Evolutionary conservation across 768 basidiomycete species (phyloP).

Genomic region (Leucocoprinus birnbaumii): DNA sequence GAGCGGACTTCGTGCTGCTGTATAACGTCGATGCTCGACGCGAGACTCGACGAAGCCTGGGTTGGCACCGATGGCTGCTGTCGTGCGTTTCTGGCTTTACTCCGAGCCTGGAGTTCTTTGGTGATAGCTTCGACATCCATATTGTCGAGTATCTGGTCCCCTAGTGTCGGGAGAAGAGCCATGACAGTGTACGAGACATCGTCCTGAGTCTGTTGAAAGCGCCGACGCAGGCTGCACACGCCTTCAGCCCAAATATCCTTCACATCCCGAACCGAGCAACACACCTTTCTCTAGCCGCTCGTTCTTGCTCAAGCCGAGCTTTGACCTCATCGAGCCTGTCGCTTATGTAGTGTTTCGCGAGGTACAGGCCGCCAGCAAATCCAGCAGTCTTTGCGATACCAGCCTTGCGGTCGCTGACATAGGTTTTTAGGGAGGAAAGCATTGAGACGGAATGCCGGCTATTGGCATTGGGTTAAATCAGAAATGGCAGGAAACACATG

Average conservation of each 20-base stretch:
- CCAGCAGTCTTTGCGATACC: slow-evolving; percentile 47
- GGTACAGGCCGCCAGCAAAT: slow-evolving; percentile 59
- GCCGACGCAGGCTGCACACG: slow-evolving; percentile 53
- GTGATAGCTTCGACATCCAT: slow-evolving; percentile 80
- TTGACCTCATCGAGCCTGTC: slow-evolving; percentile 66
- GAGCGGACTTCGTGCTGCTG: slow-evolving; percentile 30
- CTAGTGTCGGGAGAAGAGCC: slow-evolving; percentile 65
- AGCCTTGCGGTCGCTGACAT: slow-evolving; percentile 45
- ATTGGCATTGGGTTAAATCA: slow-evolving; percentile 9
- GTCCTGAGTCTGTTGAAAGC: slow-evolving; percentile 76
- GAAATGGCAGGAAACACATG: not conserved
- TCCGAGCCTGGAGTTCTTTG: slow-evolving; percentile 40
- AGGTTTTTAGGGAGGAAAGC: slow-evolving; percentile 21
- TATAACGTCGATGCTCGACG: slow-evolving; percentile 34
- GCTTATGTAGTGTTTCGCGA: slow-evolving; percentile 56
- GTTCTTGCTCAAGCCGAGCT: slow-evolving; percentile 56
- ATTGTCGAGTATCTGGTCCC: slow-evolving; percentile 58
- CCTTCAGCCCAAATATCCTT: not conserved
- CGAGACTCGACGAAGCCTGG: slow-evolving; percentile 18
- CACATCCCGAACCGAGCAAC: slow-evolving; percentile 26
- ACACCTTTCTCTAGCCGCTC: slow-evolving; percentile 66
- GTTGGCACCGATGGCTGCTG: slow-evolving; percentile 2
- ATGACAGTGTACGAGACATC: slow-evolving; percentile 76
- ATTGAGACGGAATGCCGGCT: slow-evolving; percentile 2
- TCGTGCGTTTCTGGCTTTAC: slow-evolving; percentile 12